Conservation (phyloP, 2,329 filamentous ascomycete species). For the Cadophora sp. region DNA sequence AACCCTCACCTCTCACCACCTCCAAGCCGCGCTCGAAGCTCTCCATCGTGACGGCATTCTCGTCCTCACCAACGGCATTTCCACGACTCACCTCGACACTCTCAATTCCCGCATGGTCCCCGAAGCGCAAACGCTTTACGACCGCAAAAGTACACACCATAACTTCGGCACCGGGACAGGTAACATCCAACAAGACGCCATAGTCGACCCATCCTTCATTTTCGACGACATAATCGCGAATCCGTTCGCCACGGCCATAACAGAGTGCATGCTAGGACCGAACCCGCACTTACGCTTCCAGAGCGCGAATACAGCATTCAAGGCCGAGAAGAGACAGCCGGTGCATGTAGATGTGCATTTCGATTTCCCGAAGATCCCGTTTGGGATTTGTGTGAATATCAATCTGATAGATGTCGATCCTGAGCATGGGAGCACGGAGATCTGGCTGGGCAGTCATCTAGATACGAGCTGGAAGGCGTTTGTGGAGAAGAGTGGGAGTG, state of each 20-base stretch:
- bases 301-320: slow-evolving; percentile 50
- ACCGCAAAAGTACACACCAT: slow-evolving; percentile 24
- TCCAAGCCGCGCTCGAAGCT: slow-evolving; percentile 90
- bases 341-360: slow-evolving; percentile 52
- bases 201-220: slow-evolving; percentile 36
- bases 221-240: slow-evolving; percentile 44
- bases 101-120: slow-evolving; percentile 60
- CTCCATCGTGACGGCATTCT: slow-evolving; percentile 83
- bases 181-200: slow-evolving; percentile 39
- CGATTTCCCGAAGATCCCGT: slow-evolving; percentile 55
- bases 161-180: slow-evolving; percentile 38
- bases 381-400: slow-evolving; percentile 55
- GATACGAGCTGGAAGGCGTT: slow-evolving; percentile 40
- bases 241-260: slow-evolving; percentile 46
- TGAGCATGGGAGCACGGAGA: slow-evolving; percentile 55
- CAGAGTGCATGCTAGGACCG: slow-evolving; percentile 48
- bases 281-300: slow-evolving; percentile 47
- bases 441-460: slow-evolving; percentile 57
- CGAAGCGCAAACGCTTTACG: slow-evolving; percentile 44
- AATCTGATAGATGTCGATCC: slow-evolving; percentile 52
- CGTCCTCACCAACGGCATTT: slow-evolving; percentile 61
- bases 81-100: slow-evolving; percentile 55
- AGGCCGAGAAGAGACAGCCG: slow-evolving; percentile 47
- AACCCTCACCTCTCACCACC: slow-evolving; percentile 39
- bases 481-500: slow-evolving; percentile 22